phyloP scores from a whole-genome alignment of 768 basidiomycete species.

The Lyophyllum semitale region DNA sequence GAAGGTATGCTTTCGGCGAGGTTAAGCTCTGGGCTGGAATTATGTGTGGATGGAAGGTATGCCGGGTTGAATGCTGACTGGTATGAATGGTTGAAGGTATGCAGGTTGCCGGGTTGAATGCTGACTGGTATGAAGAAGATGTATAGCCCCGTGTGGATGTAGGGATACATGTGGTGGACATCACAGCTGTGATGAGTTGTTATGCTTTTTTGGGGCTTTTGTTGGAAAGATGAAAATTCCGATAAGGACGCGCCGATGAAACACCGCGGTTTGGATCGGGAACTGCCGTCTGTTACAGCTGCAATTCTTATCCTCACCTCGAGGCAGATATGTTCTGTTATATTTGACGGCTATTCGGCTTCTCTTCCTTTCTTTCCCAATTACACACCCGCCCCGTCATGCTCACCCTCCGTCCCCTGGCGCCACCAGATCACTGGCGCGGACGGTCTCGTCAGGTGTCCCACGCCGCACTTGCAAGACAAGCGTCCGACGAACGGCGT shows the following conservation, averaged over 20 bases:
- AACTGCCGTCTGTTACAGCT: too few relatives aligned
- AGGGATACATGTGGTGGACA: too few relatives aligned
- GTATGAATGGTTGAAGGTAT: too few relatives aligned
- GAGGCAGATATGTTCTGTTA: constrained; percentile 17
- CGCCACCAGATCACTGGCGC: constrained; percentile 10
- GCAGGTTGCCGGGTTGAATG: too few relatives aligned
- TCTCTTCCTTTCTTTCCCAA: constrained; percentile 8
- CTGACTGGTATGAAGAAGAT: too few relatives aligned
- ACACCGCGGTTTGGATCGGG: too few relatives aligned
- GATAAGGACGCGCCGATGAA: constrained; percentile 7
- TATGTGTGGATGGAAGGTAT: too few relatives aligned
- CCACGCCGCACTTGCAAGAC: constrained; percentile 41
- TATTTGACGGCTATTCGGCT: constrained; percentile 10
- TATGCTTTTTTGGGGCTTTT: neutral
- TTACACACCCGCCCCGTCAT: constrained; percentile 13
- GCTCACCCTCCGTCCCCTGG: constrained; percentile 16
- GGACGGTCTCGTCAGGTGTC: constrained; percentile 38
- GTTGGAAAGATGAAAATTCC: neutral
- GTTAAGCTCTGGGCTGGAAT: too few relatives aligned
- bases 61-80: too few relatives aligned
- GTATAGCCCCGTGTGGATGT: too few relatives aligned
- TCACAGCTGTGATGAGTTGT: too few relatives aligned
- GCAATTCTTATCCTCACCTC: constrained; percentile 9
- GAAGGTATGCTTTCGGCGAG: too few relatives aligned
- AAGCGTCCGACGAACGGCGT: constrained; percentile 43